A percentile compares a stretch with the other conserved stretches of the same genome.
phyloP scores from a whole-genome alignment of 495 filamentous ascomycete genomes.

The Penicillium turbatum region DNA sequence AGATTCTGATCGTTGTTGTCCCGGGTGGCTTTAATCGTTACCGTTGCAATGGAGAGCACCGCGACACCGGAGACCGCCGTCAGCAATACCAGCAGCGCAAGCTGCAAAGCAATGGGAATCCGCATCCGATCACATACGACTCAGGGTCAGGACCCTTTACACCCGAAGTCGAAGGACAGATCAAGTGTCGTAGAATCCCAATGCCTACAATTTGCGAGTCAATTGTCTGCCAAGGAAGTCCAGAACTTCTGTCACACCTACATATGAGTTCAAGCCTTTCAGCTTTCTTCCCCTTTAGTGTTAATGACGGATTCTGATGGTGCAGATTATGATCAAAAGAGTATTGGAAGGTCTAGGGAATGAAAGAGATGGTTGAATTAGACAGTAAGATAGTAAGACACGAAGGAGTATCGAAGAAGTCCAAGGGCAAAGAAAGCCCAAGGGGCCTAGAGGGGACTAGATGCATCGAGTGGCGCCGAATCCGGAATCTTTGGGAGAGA shows the following conservation, averaged over 20 bases:
- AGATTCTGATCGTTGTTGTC: conserved; percentile 24
- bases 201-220: neutral
- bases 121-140: conserved; percentile 52
- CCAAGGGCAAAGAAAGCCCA: neutral
- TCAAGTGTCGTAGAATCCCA: neutral
- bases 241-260: neutral
- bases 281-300: neutral
- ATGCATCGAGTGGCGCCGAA: conserved; percentile 1
- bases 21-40: conserved; percentile 19
- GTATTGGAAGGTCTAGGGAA: too few relatives aligned
- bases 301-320: too few relatives aligned
- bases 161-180: neutral
- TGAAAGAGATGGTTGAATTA: neutral
- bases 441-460: neutral
- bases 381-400: neutral
- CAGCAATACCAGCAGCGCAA: conserved; percentile 68
- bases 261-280: neutral
- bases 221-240: neutral
- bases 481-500: neutral
- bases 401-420: neutral
- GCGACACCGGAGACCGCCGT: conserved; percentile 64
- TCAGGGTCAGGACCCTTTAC: neutral
- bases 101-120: conserved; percentile 78
- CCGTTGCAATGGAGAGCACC: conserved; percentile 61
- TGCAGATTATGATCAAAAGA: too few relatives aligned